Evolutionary conservation across 176 grass and related monocot species (phyloP).

Genomic region (Ananas comosus): DNA sequence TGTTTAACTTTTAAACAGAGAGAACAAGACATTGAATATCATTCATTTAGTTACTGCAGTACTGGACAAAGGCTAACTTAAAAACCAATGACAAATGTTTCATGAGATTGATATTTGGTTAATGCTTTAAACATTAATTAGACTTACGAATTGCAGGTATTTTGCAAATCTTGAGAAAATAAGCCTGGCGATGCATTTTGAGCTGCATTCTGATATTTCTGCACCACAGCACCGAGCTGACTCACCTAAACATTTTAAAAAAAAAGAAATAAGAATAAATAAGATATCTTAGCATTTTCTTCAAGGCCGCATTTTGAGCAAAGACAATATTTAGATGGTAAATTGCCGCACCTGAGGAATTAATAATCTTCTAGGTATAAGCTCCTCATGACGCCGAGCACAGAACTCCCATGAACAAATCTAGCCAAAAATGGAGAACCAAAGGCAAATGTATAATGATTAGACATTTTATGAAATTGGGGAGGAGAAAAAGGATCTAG

Average conservation of each 20-base stretch:
- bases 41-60: too few relatives aligned
- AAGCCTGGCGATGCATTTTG: constrained; percentile 51
- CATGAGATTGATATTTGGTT: neutral
- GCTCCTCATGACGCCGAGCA: constrained; percentile 83
- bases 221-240: constrained; percentile 12
- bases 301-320: neutral
- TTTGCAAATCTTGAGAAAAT: constrained; percentile 79
- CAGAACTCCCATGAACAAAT: constrained; percentile 97
- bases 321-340: neutral
- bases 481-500: too few relatives aligned
- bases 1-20: neutral
- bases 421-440: constrained; percentile 19
- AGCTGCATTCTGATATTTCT: constrained; percentile 19
- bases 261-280: neutral
- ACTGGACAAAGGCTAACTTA: neutral
- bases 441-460: too few relatives aligned
- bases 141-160: constrained; percentile 84
- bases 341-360: constrained; percentile 60
- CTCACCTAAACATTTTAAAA: constrained; percentile 12
- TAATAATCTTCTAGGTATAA: constrained; percentile 84
- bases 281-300: neutral
- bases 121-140: neutral
- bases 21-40: neutral
- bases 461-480: too few relatives aligned
- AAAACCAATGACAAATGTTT: neutral